Evolutionary conservation across 2,329 filamentous ascomycete species (phyloP), one percentile per base, ranked within the genome.

Genomic region (Fusarium albosuccineum): DNA sequence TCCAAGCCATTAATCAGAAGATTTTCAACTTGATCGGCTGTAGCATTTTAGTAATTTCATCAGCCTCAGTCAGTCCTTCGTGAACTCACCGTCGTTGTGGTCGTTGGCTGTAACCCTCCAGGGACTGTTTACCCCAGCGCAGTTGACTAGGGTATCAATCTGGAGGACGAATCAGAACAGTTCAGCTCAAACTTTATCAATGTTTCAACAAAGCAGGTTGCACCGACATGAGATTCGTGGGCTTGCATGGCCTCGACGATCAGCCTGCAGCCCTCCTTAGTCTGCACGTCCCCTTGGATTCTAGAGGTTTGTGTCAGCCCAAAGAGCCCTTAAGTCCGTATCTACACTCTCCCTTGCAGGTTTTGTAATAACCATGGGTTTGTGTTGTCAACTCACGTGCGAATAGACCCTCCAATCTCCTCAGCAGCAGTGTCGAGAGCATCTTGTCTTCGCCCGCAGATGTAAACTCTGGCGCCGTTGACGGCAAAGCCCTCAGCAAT

Each of bases 401-500:
- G 70, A 33, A 70, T 58, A 22, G 72, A 62, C 10, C 70, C 66
- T 9, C 64, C 64, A 37, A 69, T 74, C 33, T 70, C 53, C 17
- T 63, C 46, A 10, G 67, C 71, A 16, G 77, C 78, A 29, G 70
- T 76, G 34, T 83, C 76, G 45, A 84, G 74, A 41, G 78, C 76
- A 11, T 82, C 80, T n/a, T 77, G 70, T 22, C 81, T 74, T 7
- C 81, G 77, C 5, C 82, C 81, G 16, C 78, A 76, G 44, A 84
- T 79, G 68, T 83, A 83, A 26, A 84, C 82, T 29, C 77, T 79
- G 17, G 79, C 80, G n/a, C 82, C 82, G 57, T 82, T 82, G 17
- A 78, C 75, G 4, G 77, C 78, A 45, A 83, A 76, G 9, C 79
- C 78, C 57, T 79, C 77, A 5, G 81, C 78, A 22, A 81, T 82